phyloP scores from a whole-genome alignment of 2,329 filamentous ascomycete genomes.

The Corniculantispora saksenae region DNA sequence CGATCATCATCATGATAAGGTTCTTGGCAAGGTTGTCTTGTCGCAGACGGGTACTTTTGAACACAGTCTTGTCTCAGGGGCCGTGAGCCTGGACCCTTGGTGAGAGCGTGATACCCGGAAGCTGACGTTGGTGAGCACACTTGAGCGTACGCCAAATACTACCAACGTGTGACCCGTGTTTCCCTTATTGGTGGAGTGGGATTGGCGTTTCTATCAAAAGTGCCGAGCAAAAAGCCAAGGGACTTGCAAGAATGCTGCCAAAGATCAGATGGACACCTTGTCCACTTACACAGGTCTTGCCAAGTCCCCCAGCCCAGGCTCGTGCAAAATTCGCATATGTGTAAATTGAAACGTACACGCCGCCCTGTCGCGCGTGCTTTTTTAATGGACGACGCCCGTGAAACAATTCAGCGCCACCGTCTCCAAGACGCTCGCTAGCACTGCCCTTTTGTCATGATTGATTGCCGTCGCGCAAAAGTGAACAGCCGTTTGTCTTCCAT shows the following conservation, averaged over 20 bases:
- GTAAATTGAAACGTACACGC: constrained; percentile 13
- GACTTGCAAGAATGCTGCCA: background rate
- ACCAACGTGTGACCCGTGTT: background rate
- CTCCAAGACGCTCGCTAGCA: constrained; percentile 1
- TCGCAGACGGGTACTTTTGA: constrained; percentile 1
- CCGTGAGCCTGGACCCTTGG: constrained; percentile 10
- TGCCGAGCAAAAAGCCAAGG: background rate
- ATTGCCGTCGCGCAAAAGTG: background rate
- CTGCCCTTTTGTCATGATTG: background rate
- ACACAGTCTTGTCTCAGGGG: constrained; percentile 14
- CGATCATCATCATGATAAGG: constrained; percentile 10
- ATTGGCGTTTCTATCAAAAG: background rate
- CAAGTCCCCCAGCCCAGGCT: constrained; percentile 1
- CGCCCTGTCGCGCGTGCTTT: background rate
- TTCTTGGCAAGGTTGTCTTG: constrained; percentile 16
- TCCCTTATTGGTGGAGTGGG: background rate
- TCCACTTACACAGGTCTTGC: constrained; percentile 16
- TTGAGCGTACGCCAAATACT: background rate
- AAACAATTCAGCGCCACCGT: constrained; percentile 2
- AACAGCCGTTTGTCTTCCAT: background rate
- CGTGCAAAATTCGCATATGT: background rate
- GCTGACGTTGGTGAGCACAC: background rate
- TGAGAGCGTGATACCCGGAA: background rate
- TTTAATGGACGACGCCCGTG: constrained; percentile 2
- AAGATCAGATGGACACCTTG: constrained; percentile 15